Evolutionary conservation across 1,284 basidiomycete species (phyloP).

Genomic region (Takashimella tepidaria): DNA sequence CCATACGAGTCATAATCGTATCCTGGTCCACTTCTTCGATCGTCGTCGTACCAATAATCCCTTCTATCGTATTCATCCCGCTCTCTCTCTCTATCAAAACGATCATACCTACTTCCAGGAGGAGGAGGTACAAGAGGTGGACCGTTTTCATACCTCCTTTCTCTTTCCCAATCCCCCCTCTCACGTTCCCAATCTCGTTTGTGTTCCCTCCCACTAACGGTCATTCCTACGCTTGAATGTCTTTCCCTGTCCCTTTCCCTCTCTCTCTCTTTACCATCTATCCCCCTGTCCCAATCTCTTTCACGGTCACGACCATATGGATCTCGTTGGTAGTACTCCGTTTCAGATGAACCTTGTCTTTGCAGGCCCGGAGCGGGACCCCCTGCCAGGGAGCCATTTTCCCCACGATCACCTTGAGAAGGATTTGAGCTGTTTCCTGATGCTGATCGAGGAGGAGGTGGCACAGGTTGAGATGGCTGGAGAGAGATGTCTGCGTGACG

Average conservation of each 20-base stretch:
- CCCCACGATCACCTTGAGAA: no score
- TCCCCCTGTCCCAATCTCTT: background rate
- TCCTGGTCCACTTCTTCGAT: background rate
- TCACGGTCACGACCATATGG: background rate
- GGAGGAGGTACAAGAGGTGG: background rate
- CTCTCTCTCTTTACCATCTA: constrained; percentile 1
- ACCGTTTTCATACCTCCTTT: background rate
- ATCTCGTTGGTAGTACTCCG: background rate
- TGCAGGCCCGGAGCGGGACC: background rate
- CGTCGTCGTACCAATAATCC: background rate
- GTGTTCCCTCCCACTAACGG: background rate
- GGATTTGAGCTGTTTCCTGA: no score
- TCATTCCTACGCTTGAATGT: background rate
- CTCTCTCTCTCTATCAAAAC: background rate
- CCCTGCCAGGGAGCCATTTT: background rate
- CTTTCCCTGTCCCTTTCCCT: constrained; percentile 16
- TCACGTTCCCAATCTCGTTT: constrained; percentile 18
- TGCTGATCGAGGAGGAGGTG: constrained; percentile 10
- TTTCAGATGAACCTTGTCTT: background rate
- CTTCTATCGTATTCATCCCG: constrained; percentile 12
- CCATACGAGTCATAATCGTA: constrained; percentile 32
- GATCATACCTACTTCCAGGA: background rate
- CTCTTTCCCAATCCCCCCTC: constrained; percentile 18
- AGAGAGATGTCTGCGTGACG: constrained; percentile 24
- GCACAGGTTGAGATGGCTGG: background rate